These are phyloP conservation scores for Aspergillus piperis DNA, from an alignment of 2,329 filamentous ascomycete species.

Conservation along the genomic window DNA sequence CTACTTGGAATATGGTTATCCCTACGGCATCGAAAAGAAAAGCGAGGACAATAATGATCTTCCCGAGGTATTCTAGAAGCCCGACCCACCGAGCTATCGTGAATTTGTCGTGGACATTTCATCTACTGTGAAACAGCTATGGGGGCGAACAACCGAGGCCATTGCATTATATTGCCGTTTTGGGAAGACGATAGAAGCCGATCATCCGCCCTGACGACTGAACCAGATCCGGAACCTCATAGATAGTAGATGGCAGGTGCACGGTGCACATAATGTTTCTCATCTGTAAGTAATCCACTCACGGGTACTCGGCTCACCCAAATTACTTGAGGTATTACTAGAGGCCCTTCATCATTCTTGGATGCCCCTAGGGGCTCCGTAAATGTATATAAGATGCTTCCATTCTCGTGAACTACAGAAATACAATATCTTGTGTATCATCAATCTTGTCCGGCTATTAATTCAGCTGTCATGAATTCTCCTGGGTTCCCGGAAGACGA, in stretches of 20 bases:
- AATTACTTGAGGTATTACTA: neutral
- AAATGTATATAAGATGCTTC: neutral
- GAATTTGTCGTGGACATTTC: neutral
- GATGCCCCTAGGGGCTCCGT: neutral
- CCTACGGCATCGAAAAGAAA: neutral
- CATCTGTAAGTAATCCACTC: conserved; percentile 2
- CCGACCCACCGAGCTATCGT: neutral
- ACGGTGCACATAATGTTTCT: neutral
- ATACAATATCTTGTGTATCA: neutral
- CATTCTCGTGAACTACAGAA: too few relatives aligned
- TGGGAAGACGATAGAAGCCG: neutral
- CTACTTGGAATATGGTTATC: neutral
- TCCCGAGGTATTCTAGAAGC: neutral
- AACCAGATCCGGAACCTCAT: neutral
- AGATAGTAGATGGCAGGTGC: neutral
- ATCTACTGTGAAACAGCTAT: conserved; percentile 9
- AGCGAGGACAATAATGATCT: neutral
- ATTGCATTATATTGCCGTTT: neutral
- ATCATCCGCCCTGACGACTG: neutral
- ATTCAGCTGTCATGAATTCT: neutral
- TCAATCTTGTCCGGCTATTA: neutral
- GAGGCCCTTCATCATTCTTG: neutral
- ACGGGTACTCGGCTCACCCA: conserved; percentile 12
- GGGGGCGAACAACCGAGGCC: neutral
- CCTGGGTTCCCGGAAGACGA: conserved; percentile 1